Conservation (phyloP, 2,329 filamentous ascomycete species). For the Diaporthe aspalathi region DNA sequence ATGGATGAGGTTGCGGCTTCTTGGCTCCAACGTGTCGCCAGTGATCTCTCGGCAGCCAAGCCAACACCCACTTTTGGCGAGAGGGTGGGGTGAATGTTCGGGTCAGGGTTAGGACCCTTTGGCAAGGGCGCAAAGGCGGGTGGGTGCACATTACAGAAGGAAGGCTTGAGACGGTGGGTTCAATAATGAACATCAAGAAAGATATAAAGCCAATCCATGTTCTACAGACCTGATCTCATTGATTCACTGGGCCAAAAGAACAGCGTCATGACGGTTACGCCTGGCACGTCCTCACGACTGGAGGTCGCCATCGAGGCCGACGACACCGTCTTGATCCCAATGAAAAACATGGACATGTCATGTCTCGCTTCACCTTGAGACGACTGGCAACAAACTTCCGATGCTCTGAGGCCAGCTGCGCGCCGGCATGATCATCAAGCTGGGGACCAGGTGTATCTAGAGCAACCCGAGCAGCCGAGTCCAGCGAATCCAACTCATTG, state of each 20-base stretch:
- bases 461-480: not conserved
- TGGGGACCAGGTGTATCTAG: slow-evolving; percentile 14
- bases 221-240: not conserved
- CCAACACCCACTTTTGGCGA: not conserved
- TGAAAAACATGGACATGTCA: slow-evolving; percentile 5
- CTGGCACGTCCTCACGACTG: slow-evolving; percentile 10
- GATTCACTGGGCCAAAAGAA: not conserved
- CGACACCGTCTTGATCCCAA: not conserved
- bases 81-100: not conserved
- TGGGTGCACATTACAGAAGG: too few species aligned
- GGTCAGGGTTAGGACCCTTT: slow-evolving; percentile 17
- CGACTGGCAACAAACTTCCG: slow-evolving; percentile 17
- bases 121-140: not conserved
- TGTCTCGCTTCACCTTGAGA: slow-evolving; percentile 35
- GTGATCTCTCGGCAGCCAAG: not conserved
- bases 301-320: not conserved
- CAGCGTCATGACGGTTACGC: slow-evolving; percentile 20
- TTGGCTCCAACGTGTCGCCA: slow-evolving; percentile 25
- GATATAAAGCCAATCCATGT: not conserved
- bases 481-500: not conserved
- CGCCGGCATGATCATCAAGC: slow-evolving; percentile 8
- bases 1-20: slow-evolving; percentile 27
- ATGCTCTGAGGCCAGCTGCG: slow-evolving; percentile 1
- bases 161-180: too few species aligned
- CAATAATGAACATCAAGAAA: not conserved